Conservation (phyloP, 2,329 filamentous ascomycete species). For the Fusarium circinatum region DNA sequence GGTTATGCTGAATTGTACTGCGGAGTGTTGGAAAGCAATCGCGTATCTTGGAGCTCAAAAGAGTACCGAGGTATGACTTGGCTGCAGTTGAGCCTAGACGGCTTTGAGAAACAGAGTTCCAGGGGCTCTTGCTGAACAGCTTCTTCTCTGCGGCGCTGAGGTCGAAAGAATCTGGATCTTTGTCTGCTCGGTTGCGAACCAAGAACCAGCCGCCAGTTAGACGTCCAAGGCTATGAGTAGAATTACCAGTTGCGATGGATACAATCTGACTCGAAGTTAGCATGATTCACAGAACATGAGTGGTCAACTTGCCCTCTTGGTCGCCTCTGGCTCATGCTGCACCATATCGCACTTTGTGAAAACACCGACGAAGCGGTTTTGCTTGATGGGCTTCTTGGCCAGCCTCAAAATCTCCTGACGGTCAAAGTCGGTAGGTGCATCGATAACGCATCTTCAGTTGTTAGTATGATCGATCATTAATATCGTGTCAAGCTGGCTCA, state of each 20-base stretch:
- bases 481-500: conserved; percentile 25
- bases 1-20: conserved; percentile 31
- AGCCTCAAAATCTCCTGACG: conserved; percentile 46
- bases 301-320: not conserved
- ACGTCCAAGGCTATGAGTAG: not conserved
- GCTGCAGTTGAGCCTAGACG: conserved; percentile 46
- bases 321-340: conserved; percentile 12
- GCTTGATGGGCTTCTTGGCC: conserved; percentile 43
- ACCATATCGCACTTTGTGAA: conserved; percentile 53
- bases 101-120: conserved; percentile 38
- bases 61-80: conserved; percentile 43
- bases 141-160: conserved; percentile 41
- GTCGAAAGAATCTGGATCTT: conserved; percentile 39
- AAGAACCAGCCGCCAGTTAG: conserved; percentile 49
- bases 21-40: conserved; percentile 47
- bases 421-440: conserved; percentile 46
- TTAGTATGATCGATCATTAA: not conserved
- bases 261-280: conserved; percentile 28
- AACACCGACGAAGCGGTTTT: conserved; percentile 48
- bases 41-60: conserved; percentile 50
- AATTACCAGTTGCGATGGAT: conserved; percentile 11
- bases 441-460: conserved; percentile 46
- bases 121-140: conserved; percentile 44
- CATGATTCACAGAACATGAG: accelerated
- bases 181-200: conserved; percentile 48